phyloP scores from a whole-genome alignment of 2,329 filamentous ascomycete genomes.

The Xylariaceae sp. region DNA sequence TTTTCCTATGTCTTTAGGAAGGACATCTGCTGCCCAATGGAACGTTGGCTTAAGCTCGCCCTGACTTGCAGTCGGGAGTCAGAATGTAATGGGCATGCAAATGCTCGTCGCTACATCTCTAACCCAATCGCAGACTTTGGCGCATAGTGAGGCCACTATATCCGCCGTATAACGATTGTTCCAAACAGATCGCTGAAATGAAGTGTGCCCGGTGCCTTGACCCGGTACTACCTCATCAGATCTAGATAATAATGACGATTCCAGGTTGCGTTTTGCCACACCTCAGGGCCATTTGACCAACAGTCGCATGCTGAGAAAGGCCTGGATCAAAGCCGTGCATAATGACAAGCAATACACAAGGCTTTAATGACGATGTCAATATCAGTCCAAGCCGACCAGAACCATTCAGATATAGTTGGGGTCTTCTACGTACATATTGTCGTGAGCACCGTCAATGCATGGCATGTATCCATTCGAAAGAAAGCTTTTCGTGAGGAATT shows the following conservation, averaged over 20 bases:
- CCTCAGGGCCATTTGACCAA: constrained; percentile 63
- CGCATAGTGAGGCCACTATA: no score
- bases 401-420: constrained; percentile 48
- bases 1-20: not conserved
- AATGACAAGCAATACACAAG: no score
- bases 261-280: constrained; percentile 39
- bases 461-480: constrained; percentile 42
- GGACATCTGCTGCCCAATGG: constrained; percentile 58
- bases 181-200: constrained; percentile 57
- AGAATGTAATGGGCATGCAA: constrained; percentile 56
- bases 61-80: constrained; percentile 27
- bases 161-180: constrained; percentile 24
- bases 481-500: not conserved
- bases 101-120: constrained; percentile 51
- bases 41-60: constrained; percentile 50
- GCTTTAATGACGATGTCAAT: constrained; percentile 54
- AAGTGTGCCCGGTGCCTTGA: constrained; percentile 44
- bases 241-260: no score
- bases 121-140: constrained; percentile 49
- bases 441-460: constrained; percentile 64
- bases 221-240: constrained; percentile 46
- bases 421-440: constrained; percentile 58
- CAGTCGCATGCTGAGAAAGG: constrained; percentile 17
- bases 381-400: constrained; percentile 56
- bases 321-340: not conserved